Base-by-base conservation (phyloP, 106 monocot genomes). In the Chionographis japonica region DNA sequence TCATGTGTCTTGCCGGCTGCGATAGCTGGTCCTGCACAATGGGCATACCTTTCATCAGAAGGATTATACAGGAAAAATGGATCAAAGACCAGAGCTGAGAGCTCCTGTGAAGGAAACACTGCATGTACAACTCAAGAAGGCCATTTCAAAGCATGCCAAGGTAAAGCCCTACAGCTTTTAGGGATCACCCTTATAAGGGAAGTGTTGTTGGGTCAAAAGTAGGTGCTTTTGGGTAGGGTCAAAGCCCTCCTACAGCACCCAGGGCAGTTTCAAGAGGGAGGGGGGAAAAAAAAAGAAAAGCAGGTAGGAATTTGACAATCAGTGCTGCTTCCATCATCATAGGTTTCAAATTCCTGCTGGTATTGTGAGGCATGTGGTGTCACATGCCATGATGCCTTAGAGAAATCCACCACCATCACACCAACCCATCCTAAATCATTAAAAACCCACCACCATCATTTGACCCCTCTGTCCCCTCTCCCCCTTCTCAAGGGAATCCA, bases 341-440 rank as follows among this genome's bases (percentile, higher is more conserved):
- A 46, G 27, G 46, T 46, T 10, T 46, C 46, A 46, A 46, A 27
- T 11, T 4, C 50, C 12, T 70, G 35, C 57, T 51, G n/a, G 18
- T 61, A 19, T 12, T 39, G 12, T 49, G 46, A 51, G 46, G 60
- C 71, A 72, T 72, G 71, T 72, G 71, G 40, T 20, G 19, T 16
- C 72, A 72, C 62, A 72, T 72, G 72, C 62, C 72, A 43, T 43
- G 72, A 63, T 55, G 8, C 72, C 54, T 36, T 4, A 54, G 20
- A 18, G 49, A 41, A 6, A 54, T 37, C 52, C 52, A 10, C 16
- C 16, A 12, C 12, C 13, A 38, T 52, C 17, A 14, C 56, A 54
- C 64, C 63, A 57, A 56, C 43, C 40, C 42, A 27, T 27, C 61
- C 4, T 39, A 11, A 5, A 27, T 36, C 69, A 58, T 69, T 14